A percentile compares a stretch with the other conserved stretches of the same genome.
phyloP scores from a whole-genome alignment of 148 eudicot genomes.

The Dysphania ambrosioides region DNA sequence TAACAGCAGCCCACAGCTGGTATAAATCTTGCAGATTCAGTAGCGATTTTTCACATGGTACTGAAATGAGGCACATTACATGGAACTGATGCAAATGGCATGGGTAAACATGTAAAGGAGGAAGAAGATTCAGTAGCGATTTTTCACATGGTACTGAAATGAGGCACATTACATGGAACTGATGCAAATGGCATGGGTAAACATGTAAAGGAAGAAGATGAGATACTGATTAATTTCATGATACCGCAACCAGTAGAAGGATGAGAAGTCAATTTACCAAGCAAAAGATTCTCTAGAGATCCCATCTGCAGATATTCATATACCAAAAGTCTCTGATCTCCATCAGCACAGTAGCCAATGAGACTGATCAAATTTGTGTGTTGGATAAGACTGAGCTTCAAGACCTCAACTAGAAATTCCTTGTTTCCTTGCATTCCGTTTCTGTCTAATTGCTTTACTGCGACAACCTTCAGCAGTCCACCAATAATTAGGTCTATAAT shows the following conservation, averaged over 20 bases:
- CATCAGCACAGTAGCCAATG: slow-evolving; percentile 86
- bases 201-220: neutral
- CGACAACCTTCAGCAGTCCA: slow-evolving; percentile 51
- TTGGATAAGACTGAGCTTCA: slow-evolving; percentile 50
- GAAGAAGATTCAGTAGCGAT: too few species aligned
- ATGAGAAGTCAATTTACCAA: slow-evolving; percentile 40
- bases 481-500: slow-evolving; percentile 16
- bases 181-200: neutral
- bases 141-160: too few species aligned
- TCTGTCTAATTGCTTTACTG: slow-evolving; percentile 81
- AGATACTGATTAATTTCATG: neutral
- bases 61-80: neutral
- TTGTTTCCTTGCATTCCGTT: slow-evolving; percentile 68
- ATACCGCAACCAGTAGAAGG: neutral
- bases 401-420: slow-evolving; percentile 62
- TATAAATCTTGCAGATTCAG: too few species aligned
- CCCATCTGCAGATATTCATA: slow-evolving; percentile 72
- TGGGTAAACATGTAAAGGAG: neutral
- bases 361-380: slow-evolving; percentile 65
- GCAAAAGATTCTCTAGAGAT: slow-evolving; percentile 56
- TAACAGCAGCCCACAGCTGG: neutral
- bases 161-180: neutral
- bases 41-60: too few species aligned
- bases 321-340: slow-evolving; percentile 88
- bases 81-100: neutral